These are phyloP conservation scores for Microstegium vimineum DNA, from an alignment of 176 grass and related monocot species.

Conservation along the genomic window DNA sequence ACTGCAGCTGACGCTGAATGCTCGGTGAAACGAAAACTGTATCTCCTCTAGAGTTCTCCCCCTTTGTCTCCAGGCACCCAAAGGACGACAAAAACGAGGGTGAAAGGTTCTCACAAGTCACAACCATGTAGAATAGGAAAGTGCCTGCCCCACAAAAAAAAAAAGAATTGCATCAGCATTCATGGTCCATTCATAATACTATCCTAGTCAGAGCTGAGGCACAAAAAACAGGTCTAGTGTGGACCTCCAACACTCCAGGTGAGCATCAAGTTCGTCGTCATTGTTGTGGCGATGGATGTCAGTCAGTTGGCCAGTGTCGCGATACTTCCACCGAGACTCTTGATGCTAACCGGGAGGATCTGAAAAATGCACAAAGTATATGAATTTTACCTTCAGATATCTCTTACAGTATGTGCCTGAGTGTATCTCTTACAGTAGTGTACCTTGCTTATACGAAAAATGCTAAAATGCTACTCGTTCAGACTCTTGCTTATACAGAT, in stretches of 20 bases:
- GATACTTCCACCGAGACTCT: conserved; percentile 76
- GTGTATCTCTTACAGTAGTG: no score
- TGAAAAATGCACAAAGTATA: neutral
- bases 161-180: conserved; percentile 12
- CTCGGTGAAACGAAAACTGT: conserved; percentile 72
- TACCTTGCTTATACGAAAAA: no score
- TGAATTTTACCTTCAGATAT: neutral
- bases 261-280: conserved; percentile 84
- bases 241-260: conserved; percentile 86
- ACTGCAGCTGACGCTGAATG: neutral
- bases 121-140: conserved; percentile 58
- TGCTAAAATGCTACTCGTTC: no score
- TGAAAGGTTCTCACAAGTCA: conserved; percentile 67
- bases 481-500: neutral
- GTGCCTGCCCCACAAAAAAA: conserved; percentile 43
- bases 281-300: conserved; percentile 67
- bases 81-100: conserved; percentile 64
- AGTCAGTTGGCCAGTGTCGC: conserved; percentile 85
- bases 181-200: neutral
- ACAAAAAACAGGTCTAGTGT: neutral
- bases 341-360: conserved; percentile 76
- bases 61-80: conserved; percentile 97
- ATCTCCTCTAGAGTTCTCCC: conserved; percentile 92
- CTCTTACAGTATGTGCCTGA: neutral
- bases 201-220: neutral